phyloP scores from a whole-genome alignment of 768 basidiomycete genomes.

The Termitomyces sp. region DNA sequence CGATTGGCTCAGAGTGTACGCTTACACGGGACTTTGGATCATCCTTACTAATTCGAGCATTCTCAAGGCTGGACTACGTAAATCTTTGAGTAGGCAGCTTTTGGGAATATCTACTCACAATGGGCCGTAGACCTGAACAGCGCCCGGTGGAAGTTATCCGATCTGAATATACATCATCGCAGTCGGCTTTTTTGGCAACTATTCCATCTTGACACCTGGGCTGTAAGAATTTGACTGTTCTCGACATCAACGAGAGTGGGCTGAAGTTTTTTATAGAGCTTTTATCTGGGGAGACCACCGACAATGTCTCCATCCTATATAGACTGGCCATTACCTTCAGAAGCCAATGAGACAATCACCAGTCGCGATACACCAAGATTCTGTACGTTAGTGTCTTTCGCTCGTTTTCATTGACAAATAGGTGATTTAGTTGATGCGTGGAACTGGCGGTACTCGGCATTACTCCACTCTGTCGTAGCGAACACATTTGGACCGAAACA shows the following conservation, averaged over 20 bases:
- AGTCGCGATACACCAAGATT: constrained; percentile 31
- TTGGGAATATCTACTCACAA: not conserved
- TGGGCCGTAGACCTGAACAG: constrained; percentile 48
- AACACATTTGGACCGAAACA: constrained; percentile 47
- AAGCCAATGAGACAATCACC: constrained; percentile 27
- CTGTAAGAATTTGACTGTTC: constrained; percentile 29
- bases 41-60: not conserved
- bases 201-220: constrained; percentile 57
- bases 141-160: constrained; percentile 52
- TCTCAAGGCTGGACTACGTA: constrained; percentile 47
- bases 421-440: constrained; percentile 44
- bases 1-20: constrained; percentile 57
- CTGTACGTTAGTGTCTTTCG: constrained; percentile 29
- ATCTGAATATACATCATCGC: constrained; percentile 38
- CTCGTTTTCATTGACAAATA: not conserved
- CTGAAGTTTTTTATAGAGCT: constrained; percentile 37
- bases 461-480: constrained; percentile 47
- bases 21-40: constrained; percentile 5
- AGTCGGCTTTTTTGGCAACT: constrained; percentile 63
- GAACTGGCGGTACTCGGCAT: constrained; percentile 47
- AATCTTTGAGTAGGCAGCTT: not conserved
- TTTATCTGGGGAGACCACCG: constrained; percentile 56
- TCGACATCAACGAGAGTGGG: not conserved
- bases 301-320: constrained; percentile 45
- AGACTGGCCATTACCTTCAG: constrained; percentile 51